Base-by-base conservation (phyloP, 169 alveolate species). In the Amoebophrya sp. region DNA sequence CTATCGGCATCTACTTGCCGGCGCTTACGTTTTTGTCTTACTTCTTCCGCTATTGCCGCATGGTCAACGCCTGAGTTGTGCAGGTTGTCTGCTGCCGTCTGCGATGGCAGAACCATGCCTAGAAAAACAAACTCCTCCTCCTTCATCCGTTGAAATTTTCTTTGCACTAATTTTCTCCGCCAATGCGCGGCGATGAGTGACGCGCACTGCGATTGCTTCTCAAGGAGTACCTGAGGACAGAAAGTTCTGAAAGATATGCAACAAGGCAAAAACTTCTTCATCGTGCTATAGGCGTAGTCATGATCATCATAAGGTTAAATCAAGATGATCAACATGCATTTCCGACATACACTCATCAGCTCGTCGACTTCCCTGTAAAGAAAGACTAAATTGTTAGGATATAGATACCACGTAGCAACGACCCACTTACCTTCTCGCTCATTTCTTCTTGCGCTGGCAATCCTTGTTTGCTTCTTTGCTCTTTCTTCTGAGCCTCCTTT, bases 401-500 rank as follows among this genome's bases (percentile, higher is more conserved):
- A n/a, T n/a, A n/a, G n/a, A n/a, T n/a, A n/a, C n/a, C n/a, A n/a
- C n/a, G n/a, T n/a, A n/a, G n/a, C n/a, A n/a, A n/a, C n/a, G n/a
- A n/a, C n/a, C 18, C 65, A 47, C 18, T 6, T 65, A 65, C 83
- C 83, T 65, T 65, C n/a, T 65, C 83, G n/a, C 83, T 65, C 83
- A 65, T 65, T 65, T 65, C 83, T 36, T 65, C 83, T 26, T 65
- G 83, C 36, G 10, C 33, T 1, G 36, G 36, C 83, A 53, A 10
- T 53, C 76, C 76, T 53, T 47, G 91, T 92, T n/a, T n/a, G n/a
- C 53, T 95, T 93, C 40, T 91, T 91, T 91, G 92, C 95, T 93
- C 94, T 94, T 90, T 93, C 96, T 77, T 92, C 94, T 14, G 93
- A 78, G 53, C 92, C 76, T 89, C 96, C 94, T 91, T 93, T 93